Evolutionary conservation across 1,139 yeast genomes (phyloP).

Genomic region (Sugiyamaella grinbergsii): DNA sequence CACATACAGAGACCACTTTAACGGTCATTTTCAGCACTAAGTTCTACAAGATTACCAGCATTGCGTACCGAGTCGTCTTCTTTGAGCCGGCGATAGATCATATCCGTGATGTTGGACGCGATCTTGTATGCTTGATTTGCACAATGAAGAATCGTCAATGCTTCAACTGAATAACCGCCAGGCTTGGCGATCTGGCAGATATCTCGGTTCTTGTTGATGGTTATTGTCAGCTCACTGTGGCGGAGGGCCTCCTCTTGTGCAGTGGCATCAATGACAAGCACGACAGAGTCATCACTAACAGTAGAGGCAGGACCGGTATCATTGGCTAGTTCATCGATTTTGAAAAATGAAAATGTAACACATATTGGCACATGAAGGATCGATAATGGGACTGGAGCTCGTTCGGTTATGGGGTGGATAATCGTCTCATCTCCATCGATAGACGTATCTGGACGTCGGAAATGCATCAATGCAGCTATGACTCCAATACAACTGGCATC

Average conservation of each 20-base stretch:
- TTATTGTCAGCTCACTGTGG: conserved; percentile 79
- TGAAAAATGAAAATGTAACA: conserved; percentile 84
- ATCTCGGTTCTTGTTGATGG: conserved; percentile 87
- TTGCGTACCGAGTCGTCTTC: conserved; percentile 52
- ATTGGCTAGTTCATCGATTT: conserved; percentile 33
- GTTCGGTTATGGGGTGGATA: conserved; percentile 70
- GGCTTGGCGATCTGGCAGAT: conserved; percentile 86
- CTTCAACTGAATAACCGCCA: conserved; percentile 88
- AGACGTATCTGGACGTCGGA: conserved; percentile 78
- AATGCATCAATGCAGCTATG: conserved; percentile 81
- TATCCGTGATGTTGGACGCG: conserved; percentile 65
- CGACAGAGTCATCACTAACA: conserved; percentile 48
- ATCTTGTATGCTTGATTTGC: conserved; percentile 64
- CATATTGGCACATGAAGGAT: conserved; percentile 89
- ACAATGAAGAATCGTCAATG: conserved; percentile 66
- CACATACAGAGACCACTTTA: background rate
- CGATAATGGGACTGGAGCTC: conserved; percentile 85
- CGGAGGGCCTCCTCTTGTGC: conserved; percentile 74
- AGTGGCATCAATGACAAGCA: conserved; percentile 66
- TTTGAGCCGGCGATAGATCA: conserved; percentile 59
- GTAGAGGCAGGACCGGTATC: conserved; percentile 26
- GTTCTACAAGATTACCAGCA: conserved; percentile 37
- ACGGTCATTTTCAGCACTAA: conserved; percentile 42
- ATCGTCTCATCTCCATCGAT: conserved; percentile 72
- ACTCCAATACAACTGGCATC: conserved; percentile 92